A percentile compares a stretch with the other conserved stretches of the same genome.
These are phyloP conservation scores for Suhomyces tanzawaensis DNA, from an alignment of 805 yeast genomes.

Conservation along the genomic window DNA sequence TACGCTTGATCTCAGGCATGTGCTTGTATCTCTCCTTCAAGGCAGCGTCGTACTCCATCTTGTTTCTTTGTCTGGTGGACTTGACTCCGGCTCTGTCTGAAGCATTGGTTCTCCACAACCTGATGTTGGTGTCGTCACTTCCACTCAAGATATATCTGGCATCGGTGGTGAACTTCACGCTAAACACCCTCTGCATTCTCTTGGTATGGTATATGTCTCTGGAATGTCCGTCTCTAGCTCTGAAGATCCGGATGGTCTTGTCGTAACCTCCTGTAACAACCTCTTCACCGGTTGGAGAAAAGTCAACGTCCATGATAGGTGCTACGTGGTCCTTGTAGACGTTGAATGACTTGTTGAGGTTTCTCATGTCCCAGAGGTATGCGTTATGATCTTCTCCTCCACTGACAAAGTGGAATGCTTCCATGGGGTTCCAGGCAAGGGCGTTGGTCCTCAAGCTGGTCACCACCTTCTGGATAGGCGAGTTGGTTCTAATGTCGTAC, in stretches of 20 bases:
- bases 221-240: constrained; percentile 80
- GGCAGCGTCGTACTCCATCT: constrained; percentile 87
- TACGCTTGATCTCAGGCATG: constrained; percentile 95
- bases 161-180: constrained; percentile 84
- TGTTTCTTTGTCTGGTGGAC: constrained; percentile 73
- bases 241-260: constrained; percentile 81
- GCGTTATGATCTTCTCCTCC: constrained; percentile 94
- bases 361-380: constrained; percentile 95
- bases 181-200: constrained; percentile 94
- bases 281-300: constrained; percentile 96
- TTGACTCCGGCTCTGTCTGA: constrained; percentile 80
- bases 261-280: constrained; percentile 94
- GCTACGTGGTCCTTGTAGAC: constrained; percentile 94
- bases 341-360: constrained; percentile 74
- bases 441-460: constrained; percentile 81
- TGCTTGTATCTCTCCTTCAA: constrained; percentile 88
- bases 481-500: constrained; percentile 85
- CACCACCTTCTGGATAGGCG: constrained; percentile 89
- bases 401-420: constrained; percentile 88
- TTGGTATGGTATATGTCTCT: constrained; percentile 95
- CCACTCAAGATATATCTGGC: constrained; percentile 84
- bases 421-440: constrained; percentile 96
- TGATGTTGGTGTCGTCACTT: constrained; percentile 92
- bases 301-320: constrained; percentile 92
- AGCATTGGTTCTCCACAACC: constrained; percentile 90